These are phyloP conservation scores for Knoxdaviesia capensis DNA, from an alignment of 2,329 filamentous ascomycete genomes.

Conservation along the genomic window DNA sequence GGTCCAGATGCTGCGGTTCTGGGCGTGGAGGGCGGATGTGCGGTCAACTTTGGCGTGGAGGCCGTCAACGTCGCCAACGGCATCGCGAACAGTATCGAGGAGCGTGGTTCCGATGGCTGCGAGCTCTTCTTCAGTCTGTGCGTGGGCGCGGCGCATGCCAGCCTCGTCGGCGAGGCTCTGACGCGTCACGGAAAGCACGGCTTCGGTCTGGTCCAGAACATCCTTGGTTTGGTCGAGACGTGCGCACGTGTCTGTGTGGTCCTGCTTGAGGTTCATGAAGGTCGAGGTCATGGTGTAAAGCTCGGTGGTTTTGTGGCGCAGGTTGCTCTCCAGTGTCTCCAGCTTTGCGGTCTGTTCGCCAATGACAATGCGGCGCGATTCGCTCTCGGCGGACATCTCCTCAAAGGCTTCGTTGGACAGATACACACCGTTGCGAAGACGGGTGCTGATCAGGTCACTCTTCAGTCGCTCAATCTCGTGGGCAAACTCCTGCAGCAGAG, in stretches of 20 bases:
- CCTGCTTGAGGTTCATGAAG: slow-evolving; percentile 76
- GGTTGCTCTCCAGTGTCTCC: slow-evolving; percentile 73
- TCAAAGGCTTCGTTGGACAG: slow-evolving; percentile 77
- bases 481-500: slow-evolving; percentile 73
- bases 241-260: slow-evolving; percentile 58
- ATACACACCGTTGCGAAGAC: slow-evolving; percentile 89
- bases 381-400: slow-evolving; percentile 77
- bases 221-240: slow-evolving; percentile 62
- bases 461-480: slow-evolving; percentile 87
- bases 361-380: slow-evolving; percentile 74
- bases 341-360: slow-evolving; percentile 89
- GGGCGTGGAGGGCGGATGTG: slow-evolving; percentile 61
- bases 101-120: slow-evolving; percentile 54
- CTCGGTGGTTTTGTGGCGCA: slow-evolving; percentile 87
- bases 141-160: slow-evolving; percentile 60
- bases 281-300: slow-evolving; percentile 69
- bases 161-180: slow-evolving; percentile 63
- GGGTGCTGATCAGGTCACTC: slow-evolving; percentile 77
- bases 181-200: slow-evolving; percentile 59
- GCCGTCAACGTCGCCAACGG: slow-evolving; percentile 61
- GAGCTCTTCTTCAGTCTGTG: slow-evolving; percentile 65
- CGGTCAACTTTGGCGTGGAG: slow-evolving; percentile 74
- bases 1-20: slow-evolving; percentile 65
- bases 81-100: slow-evolving; percentile 56
- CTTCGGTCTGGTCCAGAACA: slow-evolving; percentile 72